phyloP scores from a whole-genome alignment of 176 grass and related monocot species.

The Carex scoparia region DNA sequence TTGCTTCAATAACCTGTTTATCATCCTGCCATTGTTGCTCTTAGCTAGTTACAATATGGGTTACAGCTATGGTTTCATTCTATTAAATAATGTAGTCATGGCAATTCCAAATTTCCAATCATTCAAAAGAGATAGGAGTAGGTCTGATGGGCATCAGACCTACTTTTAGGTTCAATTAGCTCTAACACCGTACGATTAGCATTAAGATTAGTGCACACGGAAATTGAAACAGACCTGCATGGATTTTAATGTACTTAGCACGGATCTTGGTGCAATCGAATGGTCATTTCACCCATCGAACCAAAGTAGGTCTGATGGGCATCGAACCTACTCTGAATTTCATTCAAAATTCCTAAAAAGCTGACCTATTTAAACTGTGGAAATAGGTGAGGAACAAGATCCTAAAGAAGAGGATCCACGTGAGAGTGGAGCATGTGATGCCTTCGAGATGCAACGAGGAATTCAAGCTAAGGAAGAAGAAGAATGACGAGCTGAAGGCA shows the following conservation, averaged over 20 bases:
- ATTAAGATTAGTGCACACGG: no score
- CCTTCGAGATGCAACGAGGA: constrained; percentile 67
- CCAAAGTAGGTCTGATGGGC: no score
- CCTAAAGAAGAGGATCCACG: constrained; percentile 64
- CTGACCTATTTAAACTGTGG: not conserved
- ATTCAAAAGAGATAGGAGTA: no score
- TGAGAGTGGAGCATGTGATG: constrained; percentile 58
- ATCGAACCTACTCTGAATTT: no score
- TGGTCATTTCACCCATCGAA: no score
- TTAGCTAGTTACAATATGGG: not conserved
- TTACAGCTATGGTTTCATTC: not conserved
- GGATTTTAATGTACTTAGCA: no score
- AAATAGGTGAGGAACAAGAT: constrained; percentile 52
- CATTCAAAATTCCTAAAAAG: not conserved
- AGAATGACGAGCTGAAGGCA: constrained; percentile 57
- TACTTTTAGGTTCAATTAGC: no score
- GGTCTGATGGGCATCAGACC: no score
- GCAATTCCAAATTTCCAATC: not conserved
- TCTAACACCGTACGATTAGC: no score
- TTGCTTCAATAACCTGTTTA: not conserved
- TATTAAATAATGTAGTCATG: not conserved
- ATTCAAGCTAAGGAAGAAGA: constrained; percentile 48
- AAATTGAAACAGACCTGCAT: no score
- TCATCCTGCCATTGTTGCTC: not conserved
- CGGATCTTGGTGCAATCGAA: no score